Base-by-base conservation (phyloP, 2,329 filamentous ascomycete genomes). In the Truncatella angustata region DNA sequence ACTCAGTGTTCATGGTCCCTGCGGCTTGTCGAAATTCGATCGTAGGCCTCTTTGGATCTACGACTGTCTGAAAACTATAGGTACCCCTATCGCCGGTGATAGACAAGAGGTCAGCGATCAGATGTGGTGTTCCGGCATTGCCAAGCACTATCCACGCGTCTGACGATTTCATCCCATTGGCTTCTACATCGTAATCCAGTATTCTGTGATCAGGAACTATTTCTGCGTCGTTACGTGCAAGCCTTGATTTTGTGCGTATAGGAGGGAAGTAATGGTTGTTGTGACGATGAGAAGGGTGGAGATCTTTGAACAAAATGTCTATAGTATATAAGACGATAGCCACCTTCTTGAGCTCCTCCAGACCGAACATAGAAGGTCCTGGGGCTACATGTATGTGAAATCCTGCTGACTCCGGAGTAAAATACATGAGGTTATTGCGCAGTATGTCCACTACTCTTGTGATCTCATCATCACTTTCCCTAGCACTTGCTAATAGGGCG, bases 21-120 rank as follows among this genome's bases (percentile, higher is more conserved):
- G 40, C 40, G 4, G 21, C 40, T n/a, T 44, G 40, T 14, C 40
- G 40, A 16, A 44, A 44, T 23, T 44, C 40, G 11, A 44, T 44
- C 20, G 40, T 44, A 18, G 18, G 18, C 39, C 26, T 44, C 21
- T 4, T 11, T 26, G 12, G 11, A 9, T 44, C 16, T 3, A 16
- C 21, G 20, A 44, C 40, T 11, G 14, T 28, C 10, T 5, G 9
- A 7, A 44, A 26, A 24, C 28, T 44, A 24, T 44, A 44, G 12
- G 23, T 14, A 23, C 11, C 21, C 10, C n/a, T n/a, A n/a, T n/a
- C n/a, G n/a, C n/a, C n/a, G n/a, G n/a, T n/a, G n/a, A n/a, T n/a
- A n/a, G n/a, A n/a, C n/a, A n/a, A n/a, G n/a, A n/a, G n/a, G n/a
- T n/a, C n/a, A n/a, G n/a, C n/a, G n/a, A n/a, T n/a, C n/a, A n/a